These are phyloP conservation scores for Phytophthora boehmeriae DNA, from an alignment of 352 stramenopile genomes.

Conservation along the genomic window DNA sequence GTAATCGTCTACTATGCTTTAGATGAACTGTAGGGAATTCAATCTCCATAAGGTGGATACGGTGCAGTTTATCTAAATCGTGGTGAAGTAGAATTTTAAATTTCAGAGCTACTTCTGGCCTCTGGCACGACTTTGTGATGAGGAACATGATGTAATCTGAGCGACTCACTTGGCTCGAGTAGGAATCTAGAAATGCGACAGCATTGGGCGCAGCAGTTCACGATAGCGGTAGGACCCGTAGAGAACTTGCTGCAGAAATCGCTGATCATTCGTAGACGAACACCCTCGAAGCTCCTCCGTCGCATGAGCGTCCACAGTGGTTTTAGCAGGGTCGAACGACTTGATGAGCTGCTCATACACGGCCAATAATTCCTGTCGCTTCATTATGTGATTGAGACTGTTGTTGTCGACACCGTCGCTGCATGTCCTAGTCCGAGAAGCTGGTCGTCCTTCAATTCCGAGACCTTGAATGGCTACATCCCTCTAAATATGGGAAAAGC, in stretches of 20 bases:
- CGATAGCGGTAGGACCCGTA: slow-evolving; percentile 92
- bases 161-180: slow-evolving; percentile 75
- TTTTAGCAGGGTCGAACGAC: slow-evolving; percentile 76
- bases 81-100: no score
- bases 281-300: slow-evolving; percentile 59
- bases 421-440: neutral
- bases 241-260: slow-evolving; percentile 89
- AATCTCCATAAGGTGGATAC: no score
- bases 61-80: no score
- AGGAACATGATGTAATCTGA: slow-evolving; percentile 92
- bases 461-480: no score
- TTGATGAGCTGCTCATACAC: slow-evolving; percentile 76
- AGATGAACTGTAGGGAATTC: no score
- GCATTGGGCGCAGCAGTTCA: slow-evolving; percentile 74
- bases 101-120: no score
- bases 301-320: slow-evolving; percentile 78
- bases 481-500: no score
- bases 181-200: slow-evolving; percentile 87
- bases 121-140: slow-evolving; percentile 88
- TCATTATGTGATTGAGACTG: slow-evolving; percentile 46
- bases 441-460: no score
- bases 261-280: slow-evolving; percentile 44
- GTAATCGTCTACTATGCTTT: no score
- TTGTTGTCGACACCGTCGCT: no score
- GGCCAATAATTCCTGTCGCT: slow-evolving; percentile 75